Evolutionary conservation across 202 grass and related monocot species (phyloP).

Genomic region (Panicum hallii): DNA sequence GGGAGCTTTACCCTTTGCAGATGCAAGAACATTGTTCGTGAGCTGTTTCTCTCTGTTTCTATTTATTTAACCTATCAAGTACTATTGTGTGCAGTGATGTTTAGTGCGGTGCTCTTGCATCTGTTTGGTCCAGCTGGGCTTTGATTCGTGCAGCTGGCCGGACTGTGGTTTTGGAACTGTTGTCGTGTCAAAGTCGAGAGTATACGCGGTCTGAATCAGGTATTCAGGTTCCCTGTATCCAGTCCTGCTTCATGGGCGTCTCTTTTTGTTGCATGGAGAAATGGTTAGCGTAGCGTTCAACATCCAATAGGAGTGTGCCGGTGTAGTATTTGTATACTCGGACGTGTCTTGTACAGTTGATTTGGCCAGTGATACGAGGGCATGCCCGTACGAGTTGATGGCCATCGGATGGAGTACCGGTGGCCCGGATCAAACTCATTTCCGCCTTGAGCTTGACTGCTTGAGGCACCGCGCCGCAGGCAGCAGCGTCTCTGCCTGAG

Average conservation of each 20-base stretch:
- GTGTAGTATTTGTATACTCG: too few relatives aligned
- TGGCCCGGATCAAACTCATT: not conserved
- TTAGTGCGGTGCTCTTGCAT: not conserved
- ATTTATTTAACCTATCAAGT: not conserved
- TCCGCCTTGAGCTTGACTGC: not conserved
- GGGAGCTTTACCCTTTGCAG: not conserved
- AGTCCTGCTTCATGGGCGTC: not conserved
- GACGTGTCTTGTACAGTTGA: not conserved
- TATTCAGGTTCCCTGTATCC: not conserved
- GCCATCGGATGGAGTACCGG: not conserved
- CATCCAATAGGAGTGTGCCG: too few relatives aligned
- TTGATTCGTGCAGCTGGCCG: not conserved
- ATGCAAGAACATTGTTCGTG: not conserved
- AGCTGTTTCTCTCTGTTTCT: not conserved
- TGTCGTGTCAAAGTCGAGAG: not conserved
- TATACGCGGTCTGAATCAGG: not conserved
- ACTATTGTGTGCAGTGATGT: not conserved
- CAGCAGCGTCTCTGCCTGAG: constrained; percentile 6
- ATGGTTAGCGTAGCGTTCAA: too few relatives aligned
- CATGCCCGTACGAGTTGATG: not conserved
- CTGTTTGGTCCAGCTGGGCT: not conserved
- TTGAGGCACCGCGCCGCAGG: not conserved
- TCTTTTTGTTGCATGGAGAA: too few relatives aligned
- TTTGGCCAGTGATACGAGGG: not conserved
- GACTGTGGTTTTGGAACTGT: not conserved